These are phyloP conservation scores for Rhodomyrtus psidioides DNA, from an alignment of 441 rosid genomes.

Conservation along the genomic window DNA sequence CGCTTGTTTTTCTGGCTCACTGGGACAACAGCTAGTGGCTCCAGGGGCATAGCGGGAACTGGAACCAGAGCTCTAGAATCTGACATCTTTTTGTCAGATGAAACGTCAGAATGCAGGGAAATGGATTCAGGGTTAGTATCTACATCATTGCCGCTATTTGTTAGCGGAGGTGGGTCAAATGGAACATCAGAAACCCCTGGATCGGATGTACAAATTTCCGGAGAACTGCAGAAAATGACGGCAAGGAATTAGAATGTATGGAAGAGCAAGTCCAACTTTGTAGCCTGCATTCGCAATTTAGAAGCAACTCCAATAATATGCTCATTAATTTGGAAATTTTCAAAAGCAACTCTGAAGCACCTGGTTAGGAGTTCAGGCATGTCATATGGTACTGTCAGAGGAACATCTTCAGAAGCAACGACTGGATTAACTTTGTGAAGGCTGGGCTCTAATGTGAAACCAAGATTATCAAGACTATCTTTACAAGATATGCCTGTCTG, in stretches of 20 bases:
- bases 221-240: slow-evolving; percentile 40
- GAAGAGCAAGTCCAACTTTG: background rate
- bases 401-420: slow-evolving; percentile 28
- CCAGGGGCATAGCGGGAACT: background rate
- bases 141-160: slow-evolving; percentile 13
- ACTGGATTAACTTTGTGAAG: slow-evolving; percentile 17
- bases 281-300: background rate
- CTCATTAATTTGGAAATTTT: background rate
- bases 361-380: slow-evolving; percentile 5
- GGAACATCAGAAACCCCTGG: slow-evolving; percentile 22
- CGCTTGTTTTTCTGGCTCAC: background rate
- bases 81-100: slow-evolving; percentile 25
- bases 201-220: slow-evolving; percentile 32
- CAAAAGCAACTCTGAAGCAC: slow-evolving; percentile 7
- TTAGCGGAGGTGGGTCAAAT: slow-evolving; percentile 23
- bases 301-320: background rate
- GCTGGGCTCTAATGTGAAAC: slow-evolving; percentile 56
- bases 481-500: slow-evolving; percentile 49
- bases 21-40: background rate
- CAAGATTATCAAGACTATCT: slow-evolving; percentile 37
- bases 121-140: slow-evolving; percentile 29
- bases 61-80: slow-evolving; percentile 36
- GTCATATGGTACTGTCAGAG: slow-evolving; percentile 14
- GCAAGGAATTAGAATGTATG: background rate
- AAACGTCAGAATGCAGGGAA: slow-evolving; percentile 23